These are phyloP conservation scores for Leccinum subtestaceum DNA, from an alignment of 768 basidiomycete genomes.

Conservation along the genomic window DNA sequence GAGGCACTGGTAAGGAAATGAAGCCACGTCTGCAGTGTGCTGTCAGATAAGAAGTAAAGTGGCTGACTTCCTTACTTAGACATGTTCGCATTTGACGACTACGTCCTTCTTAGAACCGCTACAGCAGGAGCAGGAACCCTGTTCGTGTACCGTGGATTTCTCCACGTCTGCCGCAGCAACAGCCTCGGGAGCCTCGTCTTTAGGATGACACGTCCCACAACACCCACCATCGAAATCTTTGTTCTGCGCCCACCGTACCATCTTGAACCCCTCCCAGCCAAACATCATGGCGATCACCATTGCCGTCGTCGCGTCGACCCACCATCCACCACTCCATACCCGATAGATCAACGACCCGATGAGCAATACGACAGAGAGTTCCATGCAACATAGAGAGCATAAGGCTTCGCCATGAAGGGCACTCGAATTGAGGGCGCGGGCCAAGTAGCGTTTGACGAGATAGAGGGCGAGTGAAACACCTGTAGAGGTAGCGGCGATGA, in stretches of 20 bases:
- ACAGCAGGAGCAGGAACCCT: background rate
- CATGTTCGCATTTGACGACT: background rate
- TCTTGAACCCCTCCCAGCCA: conserved; percentile 44
- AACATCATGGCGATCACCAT: conserved; percentile 41
- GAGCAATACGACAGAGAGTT: conserved; percentile 44
- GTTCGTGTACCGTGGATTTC: background rate
- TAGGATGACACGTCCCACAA: conserved; percentile 19
- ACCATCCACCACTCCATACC: conserved; percentile 46
- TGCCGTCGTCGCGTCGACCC: conserved; percentile 45
- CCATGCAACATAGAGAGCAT: conserved; percentile 43
- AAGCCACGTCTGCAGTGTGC: background rate
- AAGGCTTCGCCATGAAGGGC: conserved; percentile 43
- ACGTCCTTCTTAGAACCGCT: background rate
- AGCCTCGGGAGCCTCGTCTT: background rate
- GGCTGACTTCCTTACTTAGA: conserved; percentile 1
- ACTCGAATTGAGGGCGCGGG: conserved; percentile 42
- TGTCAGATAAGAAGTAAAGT: background rate
- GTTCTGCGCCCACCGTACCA: conserved; percentile 39
- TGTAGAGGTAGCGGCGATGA: conserved; percentile 42
- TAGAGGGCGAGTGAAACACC: conserved; percentile 42
- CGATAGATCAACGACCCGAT: conserved; percentile 39
- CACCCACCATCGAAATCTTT: conserved; percentile 39
- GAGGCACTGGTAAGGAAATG: background rate
- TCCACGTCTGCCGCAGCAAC: background rate
- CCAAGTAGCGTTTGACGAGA: conserved; percentile 44